phyloP scores from a whole-genome alignment of 495 filamentous ascomycete genomes.

The Mytilinidion resinicola region DNA sequence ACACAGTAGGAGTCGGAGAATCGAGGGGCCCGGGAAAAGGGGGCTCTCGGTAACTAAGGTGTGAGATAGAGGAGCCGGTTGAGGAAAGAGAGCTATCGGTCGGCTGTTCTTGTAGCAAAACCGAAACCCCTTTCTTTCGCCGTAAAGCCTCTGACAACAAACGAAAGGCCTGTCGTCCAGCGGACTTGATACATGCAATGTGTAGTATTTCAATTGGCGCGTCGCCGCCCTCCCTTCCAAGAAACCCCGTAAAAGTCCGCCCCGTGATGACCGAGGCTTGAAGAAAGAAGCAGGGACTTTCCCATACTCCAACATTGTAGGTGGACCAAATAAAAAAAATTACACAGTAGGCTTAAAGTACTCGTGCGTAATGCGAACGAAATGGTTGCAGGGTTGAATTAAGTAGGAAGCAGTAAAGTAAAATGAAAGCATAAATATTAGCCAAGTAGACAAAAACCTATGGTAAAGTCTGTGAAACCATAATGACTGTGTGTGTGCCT shows the following conservation, averaged over 20 bases:
- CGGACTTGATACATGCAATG: neutral
- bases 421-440: neutral
- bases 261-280: neutral
- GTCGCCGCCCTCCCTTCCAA: neutral
- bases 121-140: neutral
- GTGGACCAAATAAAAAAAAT: neutral
- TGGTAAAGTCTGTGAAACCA: neutral
- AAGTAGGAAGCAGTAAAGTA: neutral
- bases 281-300: neutral
- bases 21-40: too few relatives aligned
- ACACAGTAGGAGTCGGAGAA: neutral
- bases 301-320: neutral
- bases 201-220: constrained; percentile 1
- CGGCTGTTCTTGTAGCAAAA: neutral
- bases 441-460: neutral
- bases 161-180: neutral
- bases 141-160: neutral
- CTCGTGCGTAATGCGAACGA: neutral
- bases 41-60: too few relatives aligned
- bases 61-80: too few relatives aligned
- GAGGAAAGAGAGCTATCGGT: too few relatives aligned
- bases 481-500: too few relatives aligned
- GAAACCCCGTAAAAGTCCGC: neutral
- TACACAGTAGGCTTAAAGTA: neutral
- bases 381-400: neutral